Evolutionary conservation across 2,329 filamentous ascomycete species (phyloP), one percentile per base, ranked within the genome.

Genomic region (Biscogniauxia marginata): DNA sequence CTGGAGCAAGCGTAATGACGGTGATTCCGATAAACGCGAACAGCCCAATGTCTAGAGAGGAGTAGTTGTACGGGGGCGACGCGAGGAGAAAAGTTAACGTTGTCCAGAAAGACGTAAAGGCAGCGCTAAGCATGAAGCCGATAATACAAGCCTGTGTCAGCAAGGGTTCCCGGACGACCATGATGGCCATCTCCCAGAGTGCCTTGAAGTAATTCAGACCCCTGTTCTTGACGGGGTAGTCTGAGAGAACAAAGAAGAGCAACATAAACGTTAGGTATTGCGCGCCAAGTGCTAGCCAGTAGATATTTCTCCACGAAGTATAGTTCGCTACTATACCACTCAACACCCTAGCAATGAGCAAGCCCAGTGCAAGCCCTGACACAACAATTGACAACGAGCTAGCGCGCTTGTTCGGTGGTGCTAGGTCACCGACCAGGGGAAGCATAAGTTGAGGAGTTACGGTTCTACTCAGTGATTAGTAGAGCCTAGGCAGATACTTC

Each of bases 11-110:
- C 19, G 84, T 68, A 71, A 95, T 90, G 9, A 85, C 83, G 0
- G 79, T 83, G 11, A 95, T 84, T 1, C 89, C 90, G 51, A 93
- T 89, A 3, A 96, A 76, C 0, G 89, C 88, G 69, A 95, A 95
- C 4, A 95, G 77, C 0, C 90, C 90, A 50, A 95, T 92, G 3
- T 81, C 78, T 0, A 91, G 70, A 0, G 88, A 84, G 0, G 79
- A 74, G 68, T 89, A 93, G 53, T 80, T 71, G 67, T 91, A 96
- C 0, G 90, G 89, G 2, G 81, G 73, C 0, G 82, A 86, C 0
- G 88, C 83, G 18, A 96, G 82, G 4, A 95, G 79, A 68, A 96
- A 96, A 0, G 89, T 93, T 39, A 95, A 72, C 0, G 90, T 93
- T 0, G 87, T 90, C 87, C 87, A 90, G 75, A 86, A 72, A 2